phyloP scores from a whole-genome alignment of 306 rosid genomes.

The Rosa lucieae region DNA sequence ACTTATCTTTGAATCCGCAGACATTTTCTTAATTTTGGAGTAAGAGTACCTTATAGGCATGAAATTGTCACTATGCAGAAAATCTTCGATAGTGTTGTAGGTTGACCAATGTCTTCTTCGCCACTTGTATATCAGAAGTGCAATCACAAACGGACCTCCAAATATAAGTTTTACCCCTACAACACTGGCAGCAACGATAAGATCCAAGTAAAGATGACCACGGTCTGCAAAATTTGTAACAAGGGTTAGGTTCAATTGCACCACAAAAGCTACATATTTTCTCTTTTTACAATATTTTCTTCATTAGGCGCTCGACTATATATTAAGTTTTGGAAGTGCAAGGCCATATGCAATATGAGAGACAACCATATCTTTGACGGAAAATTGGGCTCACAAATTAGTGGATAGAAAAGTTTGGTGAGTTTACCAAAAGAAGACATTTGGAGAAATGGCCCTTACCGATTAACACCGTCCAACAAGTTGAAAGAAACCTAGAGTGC shows the following conservation, averaged over 20 bases:
- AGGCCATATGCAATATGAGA: not conserved
- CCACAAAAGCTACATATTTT: not conserved
- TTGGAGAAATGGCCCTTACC: not conserved
- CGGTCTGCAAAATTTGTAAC: not conserved
- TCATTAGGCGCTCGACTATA: too few species aligned
- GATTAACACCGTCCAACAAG: fast-evolving
- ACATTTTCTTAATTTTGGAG: not conserved
- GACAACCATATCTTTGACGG: not conserved
- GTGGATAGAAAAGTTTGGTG: not conserved
- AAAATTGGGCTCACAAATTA: not conserved
- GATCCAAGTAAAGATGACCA: too few species aligned
- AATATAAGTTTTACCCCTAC: not conserved
- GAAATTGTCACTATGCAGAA: not conserved
- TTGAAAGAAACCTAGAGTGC: not conserved
- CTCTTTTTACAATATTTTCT: too few species aligned
- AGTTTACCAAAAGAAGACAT: too few species aligned
- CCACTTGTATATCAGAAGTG: not conserved
- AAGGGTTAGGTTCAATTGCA: too few species aligned
- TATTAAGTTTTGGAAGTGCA: not conserved
- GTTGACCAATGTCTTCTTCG: not conserved
- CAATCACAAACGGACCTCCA: not conserved
- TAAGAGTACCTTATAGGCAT: not conserved
- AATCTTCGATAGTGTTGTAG: not conserved
- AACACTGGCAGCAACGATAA: too few species aligned
- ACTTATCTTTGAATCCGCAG: not conserved